phyloP scores from a whole-genome alignment of 306 rosid species.

The Fragaria iinumae region DNA sequence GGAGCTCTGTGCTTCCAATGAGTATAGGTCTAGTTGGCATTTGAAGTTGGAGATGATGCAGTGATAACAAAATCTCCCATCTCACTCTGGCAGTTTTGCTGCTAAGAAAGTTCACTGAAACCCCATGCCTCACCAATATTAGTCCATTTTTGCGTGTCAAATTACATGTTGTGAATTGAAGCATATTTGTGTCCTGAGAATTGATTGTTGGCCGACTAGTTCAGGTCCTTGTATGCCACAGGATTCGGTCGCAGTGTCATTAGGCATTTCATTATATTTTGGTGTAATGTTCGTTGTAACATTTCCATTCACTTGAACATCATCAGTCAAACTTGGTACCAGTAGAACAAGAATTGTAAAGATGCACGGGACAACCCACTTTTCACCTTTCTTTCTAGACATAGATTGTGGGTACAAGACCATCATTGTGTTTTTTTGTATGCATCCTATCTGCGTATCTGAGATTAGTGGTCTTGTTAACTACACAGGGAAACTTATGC shows the following conservation, averaged over 20 bases:
- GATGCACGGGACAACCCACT: neutral
- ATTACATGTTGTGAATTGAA: neutral
- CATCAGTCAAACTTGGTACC: neutral
- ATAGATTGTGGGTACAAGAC: neutral
- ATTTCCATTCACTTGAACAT: neutral
- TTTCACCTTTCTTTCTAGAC: neutral
- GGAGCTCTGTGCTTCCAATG: neutral
- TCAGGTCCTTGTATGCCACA: neutral
- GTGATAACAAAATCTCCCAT: neutral
- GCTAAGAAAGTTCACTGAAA: neutral
- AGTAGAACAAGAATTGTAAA: neutral
- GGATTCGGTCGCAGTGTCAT: neutral
- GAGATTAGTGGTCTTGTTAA: neutral
- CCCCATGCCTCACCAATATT: neutral
- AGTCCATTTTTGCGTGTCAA: neutral
- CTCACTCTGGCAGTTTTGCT: neutral
- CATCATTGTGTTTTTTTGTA: neutral
- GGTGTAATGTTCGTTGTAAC: neutral
- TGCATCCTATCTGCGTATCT: neutral
- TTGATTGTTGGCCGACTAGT: neutral
- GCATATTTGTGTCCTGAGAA: neutral
- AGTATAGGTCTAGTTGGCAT: neutral
- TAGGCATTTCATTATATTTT: neutral
- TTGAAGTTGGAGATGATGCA: neutral
- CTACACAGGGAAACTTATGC: neutral